Base-by-base conservation (phyloP, 2,329 filamentous ascomycete genomes). In the Neopestalotiopsis clavispora region DNA sequence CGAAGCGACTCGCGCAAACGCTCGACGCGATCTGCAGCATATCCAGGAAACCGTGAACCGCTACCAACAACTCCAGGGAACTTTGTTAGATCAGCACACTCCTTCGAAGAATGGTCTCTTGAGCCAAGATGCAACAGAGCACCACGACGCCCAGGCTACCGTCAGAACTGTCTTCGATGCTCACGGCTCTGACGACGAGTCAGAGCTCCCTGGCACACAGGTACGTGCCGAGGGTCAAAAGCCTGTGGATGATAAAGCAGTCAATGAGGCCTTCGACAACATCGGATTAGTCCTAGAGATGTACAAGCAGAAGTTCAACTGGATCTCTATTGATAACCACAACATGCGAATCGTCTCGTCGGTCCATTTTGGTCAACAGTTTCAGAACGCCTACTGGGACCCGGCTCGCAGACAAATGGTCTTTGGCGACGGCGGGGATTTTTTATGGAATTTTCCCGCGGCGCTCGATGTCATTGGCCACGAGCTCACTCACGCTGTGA, bases 321-420 rank as follows among this genome's bases (percentile, higher is more conserved):
- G 85, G 82, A 79, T 84, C 34, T 87, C 84, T 0, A 83, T 88
- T 67, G 84, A 89, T 76, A 84, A 86, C 77, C 78, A 82, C 63
- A 84, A 84, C 69, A 79, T 81, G 74, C 77, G 82, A n/a, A 81
- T 88, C 42, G 77, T 84, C 34, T 38, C 34, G 34, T 38, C 34
- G 34, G 34, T 89, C 23, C 86, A 89, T 71, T 88, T 85, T 72
- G 84, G 82, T 4, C 69, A 81, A 68, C 73, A 79, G 7, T 87
- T 85, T 69, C 83, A 85, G 72, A 88, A 88, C 75, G 86, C 86
- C 45, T 86, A 85, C 74, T 88, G 86, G 86, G 83, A 87, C 68
- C 80, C 84, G 23, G 23, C 2, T 77, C 81, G 69, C 78, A 77
- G 61, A 45, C 85, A 87, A 72, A 87, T 89, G 83, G 85, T 88